Evolutionary conservation across 257 asterid species (phyloP).

Genomic region (Dorcoceras hygrometricum): DNA sequence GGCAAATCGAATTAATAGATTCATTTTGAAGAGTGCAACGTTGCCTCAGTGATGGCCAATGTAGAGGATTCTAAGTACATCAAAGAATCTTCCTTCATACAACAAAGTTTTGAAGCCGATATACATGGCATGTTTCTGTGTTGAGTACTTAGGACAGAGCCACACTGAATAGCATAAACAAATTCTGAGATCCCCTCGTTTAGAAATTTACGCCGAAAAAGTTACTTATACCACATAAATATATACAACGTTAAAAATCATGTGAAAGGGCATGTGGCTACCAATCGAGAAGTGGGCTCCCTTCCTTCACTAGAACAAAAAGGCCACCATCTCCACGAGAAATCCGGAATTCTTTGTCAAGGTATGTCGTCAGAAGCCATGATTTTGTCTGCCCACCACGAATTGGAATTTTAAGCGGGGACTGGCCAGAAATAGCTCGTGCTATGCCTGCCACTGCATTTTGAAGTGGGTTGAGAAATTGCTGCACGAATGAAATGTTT

Average conservation of each 20-base stretch:
- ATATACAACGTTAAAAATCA: background rate
- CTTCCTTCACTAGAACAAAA: conserved; percentile 91
- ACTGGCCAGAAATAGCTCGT: conserved; percentile 75
- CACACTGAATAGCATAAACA: background rate
- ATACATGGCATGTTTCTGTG: background rate
- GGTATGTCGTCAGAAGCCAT: conserved; percentile 81
- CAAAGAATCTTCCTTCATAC: too few species aligned
- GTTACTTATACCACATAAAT: background rate
- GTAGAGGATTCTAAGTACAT: too few species aligned
- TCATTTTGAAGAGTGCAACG: too few species aligned
- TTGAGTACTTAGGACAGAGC: background rate
- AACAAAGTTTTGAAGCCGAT: too few species aligned
- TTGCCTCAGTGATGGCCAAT: too few species aligned
- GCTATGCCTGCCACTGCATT: conserved; percentile 61
- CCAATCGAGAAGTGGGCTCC: conserved; percentile 64
- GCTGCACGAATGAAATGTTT: conserved; percentile 60
- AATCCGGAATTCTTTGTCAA: conserved; percentile 81
- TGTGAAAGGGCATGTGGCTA: conserved; percentile 27
- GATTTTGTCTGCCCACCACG: conserved; percentile 75
- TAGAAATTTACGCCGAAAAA: background rate
- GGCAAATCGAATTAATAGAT: too few species aligned
- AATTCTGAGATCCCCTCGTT: background rate
- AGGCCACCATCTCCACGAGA: conserved; percentile 97
- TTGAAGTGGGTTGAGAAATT: conserved; percentile 63
- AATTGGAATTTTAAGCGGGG: conserved; percentile 75